These are phyloP conservation scores for Tylopilus rubrobrunneus DNA, from an alignment of 768 basidiomycete species.

Conservation along the genomic window DNA sequence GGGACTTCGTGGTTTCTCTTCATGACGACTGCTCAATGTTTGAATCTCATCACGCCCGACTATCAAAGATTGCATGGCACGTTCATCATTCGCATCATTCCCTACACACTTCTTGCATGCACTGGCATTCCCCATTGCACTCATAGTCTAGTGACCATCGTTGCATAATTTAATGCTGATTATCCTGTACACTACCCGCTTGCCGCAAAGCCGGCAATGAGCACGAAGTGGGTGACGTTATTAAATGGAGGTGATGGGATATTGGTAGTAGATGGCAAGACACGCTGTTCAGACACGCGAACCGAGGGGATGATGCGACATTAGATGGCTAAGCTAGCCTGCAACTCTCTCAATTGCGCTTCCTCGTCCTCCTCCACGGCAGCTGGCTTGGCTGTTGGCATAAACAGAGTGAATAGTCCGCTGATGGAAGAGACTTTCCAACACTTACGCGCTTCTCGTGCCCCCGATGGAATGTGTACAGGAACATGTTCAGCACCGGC, in stretches of 20 bases:
- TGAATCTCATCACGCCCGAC: conserved; percentile 4
- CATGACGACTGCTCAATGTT: conserved; percentile 16
- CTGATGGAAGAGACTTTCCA: background rate
- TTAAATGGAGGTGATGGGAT: conserved; percentile 31
- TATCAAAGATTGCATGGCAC: conserved; percentile 20
- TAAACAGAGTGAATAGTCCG: conserved; percentile 4
- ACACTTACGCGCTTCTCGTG: conserved; percentile 50
- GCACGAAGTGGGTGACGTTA: conserved; percentile 20
- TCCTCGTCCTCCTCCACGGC: conserved; percentile 89
- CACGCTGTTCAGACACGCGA: conserved; percentile 14
- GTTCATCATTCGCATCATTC: conserved; percentile 21
- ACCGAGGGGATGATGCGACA: conserved; percentile 7
- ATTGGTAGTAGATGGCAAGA: conserved; percentile 31
- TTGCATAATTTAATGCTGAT: conserved; percentile 38
- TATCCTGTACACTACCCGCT: conserved; percentile 33
- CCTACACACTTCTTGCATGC: conserved; percentile 24
- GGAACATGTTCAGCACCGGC: conserved; percentile 88
- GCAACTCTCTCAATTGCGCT: conserved; percentile 80
- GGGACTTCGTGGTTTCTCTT: conserved; percentile 60
- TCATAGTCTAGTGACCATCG: conserved; percentile 28
- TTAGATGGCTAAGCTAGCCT: conserved; percentile 85
- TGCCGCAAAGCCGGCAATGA: conserved; percentile 20
- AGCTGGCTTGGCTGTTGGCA: conserved; percentile 28
- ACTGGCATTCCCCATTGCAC: conserved; percentile 23
- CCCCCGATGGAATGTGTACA: conserved; percentile 70